A percentile compares a stretch with the other conserved stretches of the same genome.
These are phyloP conservation scores for Xerocomus brunneocitrinus DNA, from an alignment of 768 basidiomycete genomes.

Conservation along the genomic window DNA sequence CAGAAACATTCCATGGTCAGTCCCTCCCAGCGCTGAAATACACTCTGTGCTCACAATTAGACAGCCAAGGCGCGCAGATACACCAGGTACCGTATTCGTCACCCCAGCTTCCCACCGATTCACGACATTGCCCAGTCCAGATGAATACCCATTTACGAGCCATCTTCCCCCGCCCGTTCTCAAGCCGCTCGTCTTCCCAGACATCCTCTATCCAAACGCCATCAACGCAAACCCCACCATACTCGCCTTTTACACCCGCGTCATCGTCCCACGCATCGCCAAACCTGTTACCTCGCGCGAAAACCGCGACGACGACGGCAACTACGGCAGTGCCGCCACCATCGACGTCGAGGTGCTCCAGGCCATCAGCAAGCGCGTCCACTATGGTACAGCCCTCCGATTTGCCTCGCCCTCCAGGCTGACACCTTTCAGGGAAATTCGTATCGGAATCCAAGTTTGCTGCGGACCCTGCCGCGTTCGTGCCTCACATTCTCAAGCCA, in stretches of 20 bases:
- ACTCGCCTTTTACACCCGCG: conserved; percentile 79
- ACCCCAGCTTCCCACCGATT: neutral
- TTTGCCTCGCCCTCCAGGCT: no score
- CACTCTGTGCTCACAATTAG: no score
- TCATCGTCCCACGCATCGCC: conserved; percentile 89
- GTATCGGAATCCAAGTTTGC: conserved; percentile 97
- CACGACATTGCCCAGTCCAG: conserved; percentile 58
- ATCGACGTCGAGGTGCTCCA: conserved; percentile 96
- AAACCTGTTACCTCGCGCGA: conserved; percentile 43
- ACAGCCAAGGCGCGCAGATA: conserved; percentile 92
- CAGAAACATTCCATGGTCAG: conserved; percentile 90
- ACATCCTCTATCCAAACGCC: conserved; percentile 71
- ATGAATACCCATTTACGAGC: conserved; percentile 93
- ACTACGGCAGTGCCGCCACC: conserved; percentile 94
- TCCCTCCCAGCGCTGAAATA: conserved; percentile 1
- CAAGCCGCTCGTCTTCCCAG: conserved; percentile 64
- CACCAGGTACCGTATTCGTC: conserved; percentile 59
- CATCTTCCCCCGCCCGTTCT: conserved; percentile 82
- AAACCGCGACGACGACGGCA: conserved; percentile 78
- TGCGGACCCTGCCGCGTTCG: conserved; percentile 79
- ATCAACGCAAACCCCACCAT: conserved; percentile 89
- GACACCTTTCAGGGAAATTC: conserved; percentile 74
- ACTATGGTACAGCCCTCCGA: conserved; percentile 64
- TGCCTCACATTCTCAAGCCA: conserved; percentile 83
- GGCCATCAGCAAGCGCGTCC: conserved; percentile 95